These are phyloP conservation scores for Chlamydomonas eustigma DNA, from an alignment of 139 green algal species.

Conservation along the genomic window DNA sequence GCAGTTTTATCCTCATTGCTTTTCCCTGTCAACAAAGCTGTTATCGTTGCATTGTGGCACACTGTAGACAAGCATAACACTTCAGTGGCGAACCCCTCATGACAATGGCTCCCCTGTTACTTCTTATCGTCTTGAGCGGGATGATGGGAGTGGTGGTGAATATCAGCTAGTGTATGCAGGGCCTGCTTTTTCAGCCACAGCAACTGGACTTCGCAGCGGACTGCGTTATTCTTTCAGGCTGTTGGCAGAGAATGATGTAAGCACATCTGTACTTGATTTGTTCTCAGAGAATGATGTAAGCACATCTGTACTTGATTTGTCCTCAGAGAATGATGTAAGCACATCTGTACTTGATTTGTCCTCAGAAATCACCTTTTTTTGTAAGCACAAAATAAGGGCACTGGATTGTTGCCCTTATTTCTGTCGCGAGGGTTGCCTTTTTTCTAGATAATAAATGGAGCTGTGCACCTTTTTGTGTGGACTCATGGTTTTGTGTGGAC, in stretches of 20 bases:
- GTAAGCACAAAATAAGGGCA: too few species aligned
- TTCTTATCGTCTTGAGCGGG: constrained; percentile 60
- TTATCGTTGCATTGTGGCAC: neutral
- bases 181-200: constrained; percentile 6
- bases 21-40: neutral
- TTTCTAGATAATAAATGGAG: too few species aligned
- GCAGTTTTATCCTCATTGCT: neutral
- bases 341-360: too few species aligned
- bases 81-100: constrained; percentile 37
- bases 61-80: constrained; percentile 32
- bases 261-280: too few species aligned
- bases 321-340: constrained; percentile 63
- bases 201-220: constrained; percentile 40
- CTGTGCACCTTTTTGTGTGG: too few species aligned
- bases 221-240: constrained; percentile 63
- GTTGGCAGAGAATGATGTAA: constrained; percentile 62
- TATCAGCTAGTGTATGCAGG: constrained; percentile 47
- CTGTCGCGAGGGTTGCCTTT: too few species aligned
- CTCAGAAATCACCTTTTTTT: too few species aligned
- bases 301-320: too few species aligned
- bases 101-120: constrained; percentile 54
- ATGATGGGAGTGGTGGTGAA: constrained; percentile 45
- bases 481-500: too few species aligned
- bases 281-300: constrained; percentile 63
- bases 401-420: too few species aligned